phyloP scores from a whole-genome alignment of 1,139 yeast genomes.

The Debaryomyces robertsiae region DNA sequence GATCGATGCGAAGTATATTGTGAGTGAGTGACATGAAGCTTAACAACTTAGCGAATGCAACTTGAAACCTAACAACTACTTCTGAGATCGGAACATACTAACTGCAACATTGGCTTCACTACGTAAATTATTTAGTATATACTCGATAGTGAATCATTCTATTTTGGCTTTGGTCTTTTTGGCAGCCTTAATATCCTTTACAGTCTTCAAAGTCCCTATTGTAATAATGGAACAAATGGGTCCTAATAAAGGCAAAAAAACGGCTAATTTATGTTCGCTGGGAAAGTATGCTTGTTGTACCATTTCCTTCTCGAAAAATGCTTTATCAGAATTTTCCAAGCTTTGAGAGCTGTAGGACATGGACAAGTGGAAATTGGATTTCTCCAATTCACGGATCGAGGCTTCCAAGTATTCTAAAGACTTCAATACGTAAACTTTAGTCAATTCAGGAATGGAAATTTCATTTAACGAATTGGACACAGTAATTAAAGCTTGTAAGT shows the following conservation, averaged over 20 bases:
- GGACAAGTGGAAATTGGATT: constrained; percentile 45
- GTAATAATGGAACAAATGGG: constrained; percentile 75
- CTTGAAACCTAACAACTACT: too few relatives aligned
- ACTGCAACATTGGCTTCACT: too few relatives aligned
- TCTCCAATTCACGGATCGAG: constrained; percentile 33
- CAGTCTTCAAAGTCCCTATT: constrained; percentile 51
- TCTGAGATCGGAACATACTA: too few relatives aligned
- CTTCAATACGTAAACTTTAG: constrained; percentile 48
- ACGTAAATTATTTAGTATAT: background rate
- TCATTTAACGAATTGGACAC: constrained; percentile 68
- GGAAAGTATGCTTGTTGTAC: constrained; percentile 94
- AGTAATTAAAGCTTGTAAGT: constrained; percentile 69
- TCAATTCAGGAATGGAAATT: constrained; percentile 79
- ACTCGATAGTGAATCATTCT: constrained; percentile 20
- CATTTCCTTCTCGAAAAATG: constrained; percentile 93
- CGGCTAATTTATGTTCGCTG: constrained; percentile 92
- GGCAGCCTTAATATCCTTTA: constrained; percentile 25
- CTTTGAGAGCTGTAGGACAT: constrained; percentile 58
- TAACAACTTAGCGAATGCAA: too few relatives aligned
- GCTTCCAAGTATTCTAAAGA: constrained; percentile 38
- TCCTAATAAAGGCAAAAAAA: constrained; percentile 84
- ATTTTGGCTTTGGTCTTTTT: constrained; percentile 18
- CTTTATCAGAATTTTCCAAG: constrained; percentile 61
- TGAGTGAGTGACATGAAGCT: too few relatives aligned
- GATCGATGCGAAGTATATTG: too few relatives aligned